Conservation (phyloP, 2,329 filamentous ascomycete species). For the Colletotrichum sp. region DNA sequence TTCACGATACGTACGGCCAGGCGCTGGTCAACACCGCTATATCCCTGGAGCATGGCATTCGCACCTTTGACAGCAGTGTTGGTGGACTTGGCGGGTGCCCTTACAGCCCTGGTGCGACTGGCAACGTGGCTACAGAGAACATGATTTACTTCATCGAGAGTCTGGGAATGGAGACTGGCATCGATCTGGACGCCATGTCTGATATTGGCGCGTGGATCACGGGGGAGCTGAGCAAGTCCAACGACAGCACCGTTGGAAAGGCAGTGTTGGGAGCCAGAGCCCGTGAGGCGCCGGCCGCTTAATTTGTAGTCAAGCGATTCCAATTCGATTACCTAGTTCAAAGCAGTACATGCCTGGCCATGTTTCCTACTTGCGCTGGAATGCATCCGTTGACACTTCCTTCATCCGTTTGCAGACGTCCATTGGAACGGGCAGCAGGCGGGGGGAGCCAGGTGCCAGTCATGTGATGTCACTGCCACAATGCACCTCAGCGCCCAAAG, state of each 20-base stretch:
- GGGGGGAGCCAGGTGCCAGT: slow-evolving; percentile 26
- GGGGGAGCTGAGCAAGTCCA: slow-evolving; percentile 63
- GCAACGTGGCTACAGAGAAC: slow-evolving; percentile 86
- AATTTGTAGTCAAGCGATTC: not conserved
- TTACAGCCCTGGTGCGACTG: slow-evolving; percentile 84
- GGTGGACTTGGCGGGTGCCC: slow-evolving; percentile 85
- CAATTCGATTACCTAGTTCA: not conserved
- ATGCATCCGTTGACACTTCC: not conserved
- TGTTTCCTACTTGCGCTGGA: not conserved
- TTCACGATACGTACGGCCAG: slow-evolving; percentile 89
- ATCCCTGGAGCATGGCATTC: slow-evolving; percentile 76
- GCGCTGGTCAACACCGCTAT: slow-evolving; percentile 84
- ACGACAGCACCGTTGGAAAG: slow-evolving; percentile 72
- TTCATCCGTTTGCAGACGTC: not conserved
- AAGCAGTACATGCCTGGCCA: not conserved
- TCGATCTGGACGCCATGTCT: slow-evolving; percentile 70
- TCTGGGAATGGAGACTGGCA: slow-evolving; percentile 75
- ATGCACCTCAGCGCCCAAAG: not conserved
- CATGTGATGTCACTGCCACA: slow-evolving; percentile 43
- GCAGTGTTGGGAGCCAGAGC: slow-evolving; percentile 61
- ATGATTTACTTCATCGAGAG: slow-evolving; percentile 80
- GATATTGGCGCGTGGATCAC: slow-evolving; percentile 78
- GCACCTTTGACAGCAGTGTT: slow-evolving; percentile 81
- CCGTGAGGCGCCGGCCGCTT: slow-evolving; percentile 18
- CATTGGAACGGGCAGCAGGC: not conserved